Evolutionary conservation across 2,329 filamentous ascomycete species (phyloP), one percentile per base, ranked within the genome.

Genomic region (Epichloe elymi): DNA sequence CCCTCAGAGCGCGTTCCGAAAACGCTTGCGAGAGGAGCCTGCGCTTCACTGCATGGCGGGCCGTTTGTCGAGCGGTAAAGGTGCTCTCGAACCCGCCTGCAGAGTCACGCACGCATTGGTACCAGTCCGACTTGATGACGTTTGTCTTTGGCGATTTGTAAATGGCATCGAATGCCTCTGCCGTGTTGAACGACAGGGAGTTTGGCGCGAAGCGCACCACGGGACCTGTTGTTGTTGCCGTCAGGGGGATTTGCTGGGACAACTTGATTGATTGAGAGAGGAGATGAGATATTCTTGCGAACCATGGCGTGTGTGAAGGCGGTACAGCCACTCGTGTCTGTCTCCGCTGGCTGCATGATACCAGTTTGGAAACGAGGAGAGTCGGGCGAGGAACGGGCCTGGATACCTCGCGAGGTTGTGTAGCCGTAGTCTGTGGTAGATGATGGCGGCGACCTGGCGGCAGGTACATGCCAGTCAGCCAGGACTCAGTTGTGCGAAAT

Each of bases 251-350:
- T n/a, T 4, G 2, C 15, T 10, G 17, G 17, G 5, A 26, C 20
- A 5, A 35, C 4, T 5, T n/a, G 26, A 19, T 26, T 26, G 23
- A 26, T 7, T 7, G 46, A 12, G 23, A n/a, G 23, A 23, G 15
- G 7, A 15, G 6, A 15, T 35, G 7, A 15, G 6, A 15, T 35
- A 3, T 50, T 26, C 1, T 3, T 5, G 23, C 52, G 15, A 23
- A 59, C 58, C 58, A 38, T 60, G 59, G 38, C 52, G 48, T 26
- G 55, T 26, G 44, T 60, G 58, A 3, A 58, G 37, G 6, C 44
- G 38, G 44, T 50, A 54, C 39, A 56, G 44, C 57, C 57, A 59
- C 3, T 58, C 39, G 20, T 60, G 57, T 10, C 57, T 53, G 42
- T 59, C 51, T 5, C 53, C 49, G 14, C 51, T 57, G 26, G 40